phyloP scores from a whole-genome alignment of 768 basidiomycete species.

The Rhodotorula taiwanensis region DNA sequence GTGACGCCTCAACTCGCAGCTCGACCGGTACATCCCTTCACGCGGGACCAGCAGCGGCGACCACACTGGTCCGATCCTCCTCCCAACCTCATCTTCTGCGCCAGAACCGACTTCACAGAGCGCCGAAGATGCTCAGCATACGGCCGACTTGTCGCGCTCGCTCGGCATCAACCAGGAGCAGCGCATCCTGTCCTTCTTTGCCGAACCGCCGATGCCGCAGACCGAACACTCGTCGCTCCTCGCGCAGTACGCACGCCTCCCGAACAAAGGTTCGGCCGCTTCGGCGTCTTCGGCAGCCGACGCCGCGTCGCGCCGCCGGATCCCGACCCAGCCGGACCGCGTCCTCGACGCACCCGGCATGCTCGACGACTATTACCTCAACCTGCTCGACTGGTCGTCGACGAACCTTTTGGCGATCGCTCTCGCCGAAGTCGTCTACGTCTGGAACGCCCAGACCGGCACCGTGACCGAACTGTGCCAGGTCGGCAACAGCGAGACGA shows the following conservation, averaged over 20 bases:
- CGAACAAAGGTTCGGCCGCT: slow-evolving; percentile 52
- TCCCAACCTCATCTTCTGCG: slow-evolving; percentile 2
- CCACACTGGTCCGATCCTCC: slow-evolving; percentile 36
- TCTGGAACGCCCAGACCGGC: slow-evolving; percentile 90
- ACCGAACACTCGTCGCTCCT: slow-evolving; percentile 68
- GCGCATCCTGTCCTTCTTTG: slow-evolving; percentile 76
- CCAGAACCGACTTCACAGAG: not conserved
- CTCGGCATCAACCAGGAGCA: slow-evolving; percentile 41
- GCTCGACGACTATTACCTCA: slow-evolving; percentile 90
- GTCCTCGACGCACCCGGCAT: slow-evolving; percentile 86
- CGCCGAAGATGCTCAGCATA: slow-evolving; percentile 37
- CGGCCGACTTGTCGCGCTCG: slow-evolving; percentile 40
- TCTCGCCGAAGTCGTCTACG: slow-evolving; percentile 74
- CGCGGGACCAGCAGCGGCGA: slow-evolving; percentile 21
- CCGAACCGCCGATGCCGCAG: slow-evolving; percentile 69
- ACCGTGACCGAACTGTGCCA: slow-evolving; percentile 56
- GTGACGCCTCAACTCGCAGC: not conserved
- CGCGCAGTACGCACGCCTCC: slow-evolving; percentile 66
- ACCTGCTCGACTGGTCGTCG: slow-evolving; percentile 80
- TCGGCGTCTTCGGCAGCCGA: slow-evolving; percentile 59
- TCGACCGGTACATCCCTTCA: slow-evolving; percentile 37
- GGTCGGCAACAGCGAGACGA: slow-evolving; percentile 51
- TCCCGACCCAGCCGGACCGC: slow-evolving; percentile 80
- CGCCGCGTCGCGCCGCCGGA: slow-evolving; percentile 68
- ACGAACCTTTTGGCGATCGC: slow-evolving; percentile 85